Conservation (phyloP, 1,284 basidiomycete genomes). For the Amylostereum areolatum region DNA sequence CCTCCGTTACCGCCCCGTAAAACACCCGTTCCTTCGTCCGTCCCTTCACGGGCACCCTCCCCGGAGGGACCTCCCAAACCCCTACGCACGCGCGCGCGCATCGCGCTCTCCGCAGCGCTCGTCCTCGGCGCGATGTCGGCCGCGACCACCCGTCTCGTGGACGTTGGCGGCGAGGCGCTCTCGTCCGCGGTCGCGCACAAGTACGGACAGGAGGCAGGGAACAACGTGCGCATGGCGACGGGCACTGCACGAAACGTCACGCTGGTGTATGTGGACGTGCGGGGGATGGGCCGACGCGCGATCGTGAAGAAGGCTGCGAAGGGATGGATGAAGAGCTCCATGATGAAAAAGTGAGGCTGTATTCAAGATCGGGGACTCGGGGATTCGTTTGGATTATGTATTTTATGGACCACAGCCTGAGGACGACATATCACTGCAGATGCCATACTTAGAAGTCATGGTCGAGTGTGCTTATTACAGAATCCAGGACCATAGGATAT, state of each 20-base stretch:
- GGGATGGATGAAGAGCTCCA: constrained; percentile 41
- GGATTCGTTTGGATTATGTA: no score
- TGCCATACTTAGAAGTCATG: no score
- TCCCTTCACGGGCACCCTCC: constrained; percentile 23
- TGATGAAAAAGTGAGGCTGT: constrained; percentile 8
- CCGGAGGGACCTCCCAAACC: constrained; percentile 12
- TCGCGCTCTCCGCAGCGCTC: constrained; percentile 66
- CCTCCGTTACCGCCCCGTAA: constrained; percentile 15
- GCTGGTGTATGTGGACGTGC: constrained; percentile 72
- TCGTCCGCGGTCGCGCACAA: constrained; percentile 58
- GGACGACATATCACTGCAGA: no score
- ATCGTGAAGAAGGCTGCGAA: constrained; percentile 57
- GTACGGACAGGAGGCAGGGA: constrained; percentile 58
- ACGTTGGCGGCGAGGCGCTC: constrained; percentile 49
- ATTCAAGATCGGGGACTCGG: no score
- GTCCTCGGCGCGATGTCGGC: constrained; percentile 69
- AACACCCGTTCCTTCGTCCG: constrained; percentile 12
- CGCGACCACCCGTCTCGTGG: constrained; percentile 54
- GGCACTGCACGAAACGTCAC: constrained; percentile 67
- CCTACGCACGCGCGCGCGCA: constrained; percentile 31
- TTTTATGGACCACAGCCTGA: no score
- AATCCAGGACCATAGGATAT: no score
- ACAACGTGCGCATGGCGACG: constrained; percentile 47
- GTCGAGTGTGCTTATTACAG: no score
- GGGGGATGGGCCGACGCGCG: constrained; percentile 64